These are phyloP conservation scores for Mortierella alpina DNA, from an alignment of 192 early-diverging fungal genomes.

Conservation along the genomic window DNA sequence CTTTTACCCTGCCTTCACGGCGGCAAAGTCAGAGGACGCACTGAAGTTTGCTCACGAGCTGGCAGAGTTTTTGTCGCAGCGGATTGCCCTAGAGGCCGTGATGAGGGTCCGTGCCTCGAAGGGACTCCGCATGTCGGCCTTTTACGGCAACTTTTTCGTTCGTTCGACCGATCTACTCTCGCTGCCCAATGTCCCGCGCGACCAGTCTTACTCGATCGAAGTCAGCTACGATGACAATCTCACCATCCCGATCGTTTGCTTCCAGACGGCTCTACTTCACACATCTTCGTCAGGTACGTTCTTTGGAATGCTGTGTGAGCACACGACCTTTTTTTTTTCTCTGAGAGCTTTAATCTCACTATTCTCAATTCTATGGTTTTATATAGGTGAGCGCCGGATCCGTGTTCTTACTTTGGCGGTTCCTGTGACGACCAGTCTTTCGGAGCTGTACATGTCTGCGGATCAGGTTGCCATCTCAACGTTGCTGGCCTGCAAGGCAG, in stretches of 20 bases:
- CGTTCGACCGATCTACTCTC: constrained; percentile 92
- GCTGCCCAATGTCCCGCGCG: constrained; percentile 92
- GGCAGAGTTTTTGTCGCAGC: constrained; percentile 78
- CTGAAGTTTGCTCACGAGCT: constrained; percentile 88
- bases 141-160: constrained; percentile 98
- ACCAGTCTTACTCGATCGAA: constrained; percentile 92
- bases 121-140: constrained; percentile 88
- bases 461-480: constrained; percentile 88
- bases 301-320: background rate
- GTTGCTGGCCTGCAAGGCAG: constrained; percentile 89
- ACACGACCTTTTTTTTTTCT: background rate
- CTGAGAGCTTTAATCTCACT: background rate
- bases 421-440: constrained; percentile 84
- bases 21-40: constrained; percentile 83
- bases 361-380: too few species aligned
- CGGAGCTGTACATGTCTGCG: constrained; percentile 83
- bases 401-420: constrained; percentile 91
- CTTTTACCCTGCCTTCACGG: constrained; percentile 92
- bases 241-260: constrained; percentile 82
- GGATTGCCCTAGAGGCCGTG: constrained; percentile 91
- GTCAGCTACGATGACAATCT: constrained; percentile 80
- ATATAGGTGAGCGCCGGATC: constrained; percentile 83
- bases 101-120: constrained; percentile 92
- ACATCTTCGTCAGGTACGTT: constrained; percentile 76
- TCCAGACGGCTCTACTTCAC: constrained; percentile 95